These are phyloP conservation scores for Grigorovia yakushimaensis DNA, from an alignment of 805 yeast species.

Conservation along the genomic window DNA sequence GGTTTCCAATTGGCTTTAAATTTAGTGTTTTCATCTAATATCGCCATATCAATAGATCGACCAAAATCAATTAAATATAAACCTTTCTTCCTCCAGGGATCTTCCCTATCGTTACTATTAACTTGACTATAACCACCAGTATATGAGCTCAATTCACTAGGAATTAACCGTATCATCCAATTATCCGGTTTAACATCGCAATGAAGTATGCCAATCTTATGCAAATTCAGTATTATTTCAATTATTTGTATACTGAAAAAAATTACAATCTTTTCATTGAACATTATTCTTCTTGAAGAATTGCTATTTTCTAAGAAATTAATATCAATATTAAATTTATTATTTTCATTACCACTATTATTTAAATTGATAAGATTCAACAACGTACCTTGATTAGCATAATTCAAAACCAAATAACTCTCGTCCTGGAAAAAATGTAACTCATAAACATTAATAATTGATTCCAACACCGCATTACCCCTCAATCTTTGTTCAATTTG, in stretches of 20 bases:
- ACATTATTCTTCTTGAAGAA: slow-evolving; percentile 12
- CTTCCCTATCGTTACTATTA: slow-evolving; percentile 5
- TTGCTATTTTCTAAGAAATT: slow-evolving; percentile 15
- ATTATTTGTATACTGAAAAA: slow-evolving; percentile 59
- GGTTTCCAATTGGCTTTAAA: slow-evolving; percentile 54
- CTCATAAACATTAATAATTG: slow-evolving; percentile 42
- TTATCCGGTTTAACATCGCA: slow-evolving; percentile 84
- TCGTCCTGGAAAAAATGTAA: slow-evolving; percentile 55
- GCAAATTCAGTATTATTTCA: slow-evolving; percentile 50
- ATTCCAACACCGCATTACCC: slow-evolving; percentile 20
- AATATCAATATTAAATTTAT: too few relatives aligned
- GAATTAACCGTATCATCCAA: slow-evolving; percentile 57
- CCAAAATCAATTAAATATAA: slow-evolving; percentile 72
- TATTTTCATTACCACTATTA: slow-evolving; percentile 17
- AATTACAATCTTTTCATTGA: slow-evolving; percentile 56
- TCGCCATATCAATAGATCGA: slow-evolving; percentile 58
- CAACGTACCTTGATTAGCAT: slow-evolving; percentile 60
- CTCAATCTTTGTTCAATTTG: slow-evolving; percentile 40
- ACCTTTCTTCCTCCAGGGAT: slow-evolving; percentile 45
- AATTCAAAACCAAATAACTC: slow-evolving; percentile 56
- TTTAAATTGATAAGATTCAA: slow-evolving; percentile 54
- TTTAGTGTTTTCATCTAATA: slow-evolving; percentile 40
- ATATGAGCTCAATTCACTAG: not conserved
- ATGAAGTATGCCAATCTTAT: slow-evolving; percentile 58
- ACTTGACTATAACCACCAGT: not conserved